Evolutionary conservation across 2,329 filamentous ascomycete species (phyloP), one percentile per base, ranked within the genome.

Genomic region (Paramyrothecium sp.): DNA sequence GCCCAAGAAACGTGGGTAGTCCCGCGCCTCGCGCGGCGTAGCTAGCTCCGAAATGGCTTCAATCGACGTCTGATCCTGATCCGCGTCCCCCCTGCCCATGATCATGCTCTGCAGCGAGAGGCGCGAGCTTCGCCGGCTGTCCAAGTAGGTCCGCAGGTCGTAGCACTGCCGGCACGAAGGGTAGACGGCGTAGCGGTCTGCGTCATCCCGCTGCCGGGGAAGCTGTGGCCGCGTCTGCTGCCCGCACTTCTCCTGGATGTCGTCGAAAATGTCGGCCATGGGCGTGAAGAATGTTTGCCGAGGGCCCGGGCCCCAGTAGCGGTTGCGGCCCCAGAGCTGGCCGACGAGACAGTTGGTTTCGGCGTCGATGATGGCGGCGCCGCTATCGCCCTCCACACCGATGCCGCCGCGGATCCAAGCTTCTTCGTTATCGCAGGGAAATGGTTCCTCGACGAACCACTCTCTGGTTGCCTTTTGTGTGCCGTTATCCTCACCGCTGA

Each of bases 321-420:
- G 70, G 60, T 78, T 79, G 16, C 76, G 67, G 1, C 76, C 77
- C 76, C 76, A 79, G 38, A 79, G 68, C 56, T 78, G 75, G 7
- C 77, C 77, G 21, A 79, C 58, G 12, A 79, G 67, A 4, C 66
- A 60, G 26, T 77, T 70, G 0, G 67, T 73, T 17, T 72, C 70
- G n/a, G 66, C 65, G 52, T 79, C 76, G n/a, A 79, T 65, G 38
- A 79, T 68, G 53, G 72, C 75, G 2, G 76, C 76, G 30, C 77
- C 77, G 56, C 75, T 78, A 58, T 79, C 77, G 11, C 77, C 77
- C 50, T 70, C 67, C 8, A 79, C 74, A 17, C 77, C 76, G 12
- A 79, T 77, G 26, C 77, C 77, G 3, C 77, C 75, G 2, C 75
- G 69, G 53, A 79, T 79, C 77, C 77, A 79, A 11, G 64, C 69